phyloP scores from a whole-genome alignment of 2,329 filamentous ascomycete genomes.

The Microdochium bolleyi region DNA sequence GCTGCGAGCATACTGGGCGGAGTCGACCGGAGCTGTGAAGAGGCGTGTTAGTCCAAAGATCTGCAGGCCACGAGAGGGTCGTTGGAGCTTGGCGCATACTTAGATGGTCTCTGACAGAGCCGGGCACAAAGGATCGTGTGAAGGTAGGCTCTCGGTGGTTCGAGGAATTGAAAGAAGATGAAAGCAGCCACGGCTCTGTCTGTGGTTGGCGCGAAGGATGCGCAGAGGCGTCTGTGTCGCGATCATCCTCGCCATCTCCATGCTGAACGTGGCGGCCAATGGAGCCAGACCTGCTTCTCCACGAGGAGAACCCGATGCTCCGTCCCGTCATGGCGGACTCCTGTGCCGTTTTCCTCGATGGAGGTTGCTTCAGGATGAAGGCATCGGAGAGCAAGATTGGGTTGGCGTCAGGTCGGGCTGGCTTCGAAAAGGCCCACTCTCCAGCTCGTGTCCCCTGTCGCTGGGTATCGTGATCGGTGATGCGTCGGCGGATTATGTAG shows the following conservation, averaged over 20 bases:
- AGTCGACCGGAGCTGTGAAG: slow-evolving; percentile 48
- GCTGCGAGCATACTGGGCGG: slow-evolving; percentile 65
- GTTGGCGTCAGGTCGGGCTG: background rate
- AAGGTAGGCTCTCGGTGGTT: slow-evolving; percentile 56
- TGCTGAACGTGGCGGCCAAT: slow-evolving; percentile 14
- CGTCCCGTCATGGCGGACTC: slow-evolving; percentile 35
- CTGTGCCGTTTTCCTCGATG: background rate
- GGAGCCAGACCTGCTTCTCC: slow-evolving; percentile 33
- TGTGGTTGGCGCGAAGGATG: slow-evolving; percentile 8
- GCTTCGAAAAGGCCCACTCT: background rate
- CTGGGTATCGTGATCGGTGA: too few relatives aligned
- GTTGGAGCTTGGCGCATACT: slow-evolving; percentile 30
- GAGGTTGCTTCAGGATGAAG: background rate
- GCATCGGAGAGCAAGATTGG: background rate
- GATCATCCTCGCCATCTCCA: slow-evolving; percentile 20
- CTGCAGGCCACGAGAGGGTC: background rate
- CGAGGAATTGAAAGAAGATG: slow-evolving; percentile 26
- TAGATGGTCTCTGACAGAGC: slow-evolving; percentile 50
- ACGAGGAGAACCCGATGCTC: slow-evolving; percentile 36
- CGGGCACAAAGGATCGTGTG: slow-evolving; percentile 65
- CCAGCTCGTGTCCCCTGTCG: too few relatives aligned
- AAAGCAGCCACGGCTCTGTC: slow-evolving; percentile 15
- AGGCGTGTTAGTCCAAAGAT: slow-evolving; percentile 7
- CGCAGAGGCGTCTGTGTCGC: slow-evolving; percentile 12
- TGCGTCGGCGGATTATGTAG: too few relatives aligned